Base-by-base conservation (phyloP, 768 basidiomycete species). In the Trametes coccinea region DNA sequence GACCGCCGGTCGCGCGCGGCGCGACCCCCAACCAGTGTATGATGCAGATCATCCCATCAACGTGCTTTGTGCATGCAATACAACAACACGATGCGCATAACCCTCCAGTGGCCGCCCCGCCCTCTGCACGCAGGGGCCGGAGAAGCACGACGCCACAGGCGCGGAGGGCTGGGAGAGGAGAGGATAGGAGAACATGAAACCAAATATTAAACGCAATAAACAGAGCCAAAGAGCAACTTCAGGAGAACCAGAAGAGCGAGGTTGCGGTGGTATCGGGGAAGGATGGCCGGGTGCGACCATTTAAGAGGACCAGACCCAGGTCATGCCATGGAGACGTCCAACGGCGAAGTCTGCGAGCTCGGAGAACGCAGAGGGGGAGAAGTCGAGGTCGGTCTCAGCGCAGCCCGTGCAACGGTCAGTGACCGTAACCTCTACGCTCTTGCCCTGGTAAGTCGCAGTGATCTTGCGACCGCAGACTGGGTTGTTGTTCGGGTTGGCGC, bases 401-500 rank as follows among this genome's bases (percentile, higher is more conserved):
- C 90, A 93, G 11, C 69, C 87, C 0, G 53, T 69, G 69, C 92
- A 92, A 22, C 89, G 79, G 72, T 93, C 91, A 5, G 77, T 79
- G 64, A 90, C 69, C 0, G 72, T 69, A 22, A 88, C 82, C 0
- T 70, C 74, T 52, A 85, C 76, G 2, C 66, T 69, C 33, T 81
- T 82, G 64, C 84, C 84, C 47, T 78, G 33, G 68, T 84, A 90
- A 5, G 22, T 62, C 8, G 75, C 74, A 0, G 22, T 67, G 57
- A 89, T 74, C 56, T 74, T 65, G 67, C 74, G 79, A 66, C 75
- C 75, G 70, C 92, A 93, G 56, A 93, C 71, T 37, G 92, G 90
- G 76, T 94, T 92, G 57, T 64, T 68, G 73, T 93, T 93, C 30
- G 91, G 88, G 77, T 93, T 84, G 5, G 52, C 77, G 29, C 81